Evolutionary conservation across 257 asterid species (phyloP).

Genomic region (Salvia splendens): DNA sequence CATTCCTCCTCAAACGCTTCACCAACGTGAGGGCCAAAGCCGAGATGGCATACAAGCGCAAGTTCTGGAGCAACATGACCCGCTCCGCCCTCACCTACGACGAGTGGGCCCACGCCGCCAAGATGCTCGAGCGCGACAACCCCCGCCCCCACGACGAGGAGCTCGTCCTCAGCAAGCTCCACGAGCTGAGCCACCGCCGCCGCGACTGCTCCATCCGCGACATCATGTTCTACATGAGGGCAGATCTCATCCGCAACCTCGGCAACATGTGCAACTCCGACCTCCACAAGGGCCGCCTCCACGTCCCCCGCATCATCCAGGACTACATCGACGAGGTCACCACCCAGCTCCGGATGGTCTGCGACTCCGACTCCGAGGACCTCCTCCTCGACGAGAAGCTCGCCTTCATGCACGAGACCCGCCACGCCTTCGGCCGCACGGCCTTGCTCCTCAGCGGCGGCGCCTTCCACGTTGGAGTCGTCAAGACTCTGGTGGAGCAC

Average conservation of each 20-base stretch:
- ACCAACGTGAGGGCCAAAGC: slow-evolving; percentile 71
- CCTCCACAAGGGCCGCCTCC: slow-evolving; percentile 83
- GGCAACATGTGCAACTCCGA: slow-evolving; percentile 95
- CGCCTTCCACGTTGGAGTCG: slow-evolving; percentile 86
- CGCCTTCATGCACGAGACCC: slow-evolving; percentile 87
- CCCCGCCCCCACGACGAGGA: slow-evolving; percentile 69
- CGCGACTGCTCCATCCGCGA: slow-evolving; percentile 79
- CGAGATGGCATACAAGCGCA: slow-evolving; percentile 80
- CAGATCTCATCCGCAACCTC: slow-evolving; percentile 77
- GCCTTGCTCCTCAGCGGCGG: slow-evolving; percentile 92
- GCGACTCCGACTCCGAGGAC: slow-evolving; percentile 75
- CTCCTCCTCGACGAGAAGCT: slow-evolving; percentile 83
- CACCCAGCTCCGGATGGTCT: slow-evolving; percentile 80
- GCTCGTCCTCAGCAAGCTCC: slow-evolving; percentile 69
- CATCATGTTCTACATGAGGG: slow-evolving; percentile 85
- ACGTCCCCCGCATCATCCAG: slow-evolving; percentile 77
- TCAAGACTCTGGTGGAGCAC: slow-evolving; percentile 82
- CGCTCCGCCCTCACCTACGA: slow-evolving; percentile 74
- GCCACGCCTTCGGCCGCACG: slow-evolving; percentile 94
- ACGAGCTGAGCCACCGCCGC: slow-evolving; percentile 74
- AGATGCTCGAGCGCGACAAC: slow-evolving; percentile 76
- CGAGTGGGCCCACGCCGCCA: slow-evolving; percentile 97
- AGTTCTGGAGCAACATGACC: slow-evolving; percentile 92
- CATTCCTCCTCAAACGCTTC: slow-evolving; percentile 67
- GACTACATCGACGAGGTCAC: slow-evolving; percentile 88